Evolutionary conservation across 1,284 basidiomycete species (phyloP), one percentile per base, ranked within the genome.

Genomic region (Leccinum cinnamomeum): DNA sequence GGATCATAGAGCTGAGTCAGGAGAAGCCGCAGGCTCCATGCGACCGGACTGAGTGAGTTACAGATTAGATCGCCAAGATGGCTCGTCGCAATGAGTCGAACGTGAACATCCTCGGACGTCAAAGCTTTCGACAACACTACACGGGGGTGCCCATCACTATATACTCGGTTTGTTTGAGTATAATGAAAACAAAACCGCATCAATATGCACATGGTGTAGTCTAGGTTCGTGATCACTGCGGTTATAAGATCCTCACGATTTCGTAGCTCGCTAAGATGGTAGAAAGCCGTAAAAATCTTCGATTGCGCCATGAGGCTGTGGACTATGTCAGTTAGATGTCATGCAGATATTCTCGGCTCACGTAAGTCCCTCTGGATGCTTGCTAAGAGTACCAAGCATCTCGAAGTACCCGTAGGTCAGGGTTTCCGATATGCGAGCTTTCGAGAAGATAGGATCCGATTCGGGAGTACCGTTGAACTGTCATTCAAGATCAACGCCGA

Each of bases 1-100:
- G 94, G 91, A 72, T 99, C 97, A 75, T 98, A 98, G 18, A 99
- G 80, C 76, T 99, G 97, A 0, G 95, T 98, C 25, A 99, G 81
- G 25, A 99, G 86, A 4, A 99, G 83, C 11, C 91, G 87, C 35
- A 97, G 79, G 18, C 88, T 93, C 95, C 95, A 98, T 4, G 89
- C 84, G 66, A 90, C 88, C 0, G 87, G 85, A 37, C 77, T 84
- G 2, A 82, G 73, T 12, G 85, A 87, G 39, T 80, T 81, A 41
- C 88, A 86, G 64, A 92, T 88, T 39, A 97, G 79, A 33, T 87
- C 81, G n/a, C 93, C 94, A 1, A 99, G 82, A 73, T 95, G 92
- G 63, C 86, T 85, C 0, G 97, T 99, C 0, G 97, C 92, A 71
- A 92, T 94, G 11, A 93, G 78, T 28, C 97, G 90, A 58, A 96